phyloP scores from a whole-genome alignment of 805 yeast species.

The Candida khao-thaluensis region DNA sequence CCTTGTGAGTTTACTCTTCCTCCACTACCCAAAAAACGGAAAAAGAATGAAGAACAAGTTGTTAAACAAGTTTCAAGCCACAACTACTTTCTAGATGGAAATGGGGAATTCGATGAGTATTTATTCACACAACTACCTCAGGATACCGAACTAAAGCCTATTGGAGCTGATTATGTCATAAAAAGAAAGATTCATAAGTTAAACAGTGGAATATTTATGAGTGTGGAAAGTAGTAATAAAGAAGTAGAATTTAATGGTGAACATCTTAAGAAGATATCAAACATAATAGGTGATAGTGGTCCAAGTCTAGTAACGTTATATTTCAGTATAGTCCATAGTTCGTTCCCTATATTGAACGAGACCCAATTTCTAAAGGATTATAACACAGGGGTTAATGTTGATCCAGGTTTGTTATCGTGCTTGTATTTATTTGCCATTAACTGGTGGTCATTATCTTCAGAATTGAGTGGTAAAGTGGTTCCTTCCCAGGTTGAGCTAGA shows the following conservation, averaged over 20 bases:
- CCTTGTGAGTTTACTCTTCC: conserved; percentile 14
- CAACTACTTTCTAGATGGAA: conserved; percentile 8
- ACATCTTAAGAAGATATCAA: conserved; percentile 78
- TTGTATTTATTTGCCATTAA: conserved; percentile 84
- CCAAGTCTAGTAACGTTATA: conserved; percentile 72
- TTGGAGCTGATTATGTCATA: conserved; percentile 6
- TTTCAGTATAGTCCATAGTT: conserved; percentile 83
- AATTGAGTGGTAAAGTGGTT: conserved; percentile 65
- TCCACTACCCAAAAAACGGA: conserved; percentile 12
- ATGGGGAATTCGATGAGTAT: conserved; percentile 11
- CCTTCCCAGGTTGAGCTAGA: conserved; percentile 60
- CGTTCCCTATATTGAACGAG: conserved; percentile 86
- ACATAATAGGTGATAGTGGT: conserved; percentile 84
- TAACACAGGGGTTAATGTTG: conserved; percentile 77
- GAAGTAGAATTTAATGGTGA: conserved; percentile 16
- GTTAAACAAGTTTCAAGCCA: background rate
- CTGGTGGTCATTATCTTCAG: conserved; percentile 91
- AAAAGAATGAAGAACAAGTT: conserved; percentile 1
- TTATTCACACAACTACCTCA: conserved; percentile 9
- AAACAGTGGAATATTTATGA: conserved; percentile 6
- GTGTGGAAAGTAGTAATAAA: conserved; percentile 7
- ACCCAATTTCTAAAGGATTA: conserved; percentile 87
- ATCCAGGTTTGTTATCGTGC: conserved; percentile 86
- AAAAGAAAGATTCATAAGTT: conserved; percentile 8
- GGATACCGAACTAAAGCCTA: conserved; percentile 2